These are phyloP conservation scores for Umbilicaria muhlenbergii DNA, from an alignment of 495 filamentous ascomycete species.

Conservation along the genomic window DNA sequence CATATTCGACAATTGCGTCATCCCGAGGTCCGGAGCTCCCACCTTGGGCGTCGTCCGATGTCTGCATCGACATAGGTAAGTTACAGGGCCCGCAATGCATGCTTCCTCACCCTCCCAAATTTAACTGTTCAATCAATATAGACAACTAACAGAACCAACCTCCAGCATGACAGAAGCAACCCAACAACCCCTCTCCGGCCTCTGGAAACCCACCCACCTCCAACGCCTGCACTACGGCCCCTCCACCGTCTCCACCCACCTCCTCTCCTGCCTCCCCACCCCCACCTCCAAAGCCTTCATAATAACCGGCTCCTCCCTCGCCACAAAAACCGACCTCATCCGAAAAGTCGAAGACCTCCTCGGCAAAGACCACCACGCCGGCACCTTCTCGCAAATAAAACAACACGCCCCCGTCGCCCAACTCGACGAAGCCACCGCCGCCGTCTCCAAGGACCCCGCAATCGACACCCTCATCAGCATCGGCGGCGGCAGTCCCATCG, in stretches of 20 bases:
- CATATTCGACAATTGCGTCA: no score
- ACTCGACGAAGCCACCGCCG: constrained; percentile 26
- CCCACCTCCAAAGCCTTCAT: constrained; percentile 31
- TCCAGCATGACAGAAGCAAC: constrained; percentile 7
- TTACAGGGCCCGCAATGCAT: no score
- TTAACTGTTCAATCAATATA: no score
- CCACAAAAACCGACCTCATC: constrained; percentile 27
- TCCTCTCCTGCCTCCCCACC: constrained; percentile 21
- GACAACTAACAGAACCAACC: no score
- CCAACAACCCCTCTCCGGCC: constrained; percentile 20
- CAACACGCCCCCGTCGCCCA: constrained; percentile 31
- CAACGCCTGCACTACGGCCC: constrained; percentile 28
- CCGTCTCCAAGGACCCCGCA: constrained; percentile 19
- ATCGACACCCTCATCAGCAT: constrained; percentile 33
- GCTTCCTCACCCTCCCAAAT: no score
- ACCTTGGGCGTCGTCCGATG: no score
- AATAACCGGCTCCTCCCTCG: constrained; percentile 31
- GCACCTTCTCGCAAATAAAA: constrained; percentile 27
- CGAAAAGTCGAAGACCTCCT: constrained; percentile 28
- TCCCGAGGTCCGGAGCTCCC: no score
- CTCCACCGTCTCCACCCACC: constrained; percentile 24
- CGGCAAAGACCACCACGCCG: constrained; percentile 21
- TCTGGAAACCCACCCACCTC: constrained; percentile 28
- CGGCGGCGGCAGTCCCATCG: constrained; percentile 33
- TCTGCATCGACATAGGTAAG: no score